These are phyloP conservation scores for Microbotryum intermedium DNA, from an alignment of 1,284 basidiomycete species.

Conservation along the genomic window DNA sequence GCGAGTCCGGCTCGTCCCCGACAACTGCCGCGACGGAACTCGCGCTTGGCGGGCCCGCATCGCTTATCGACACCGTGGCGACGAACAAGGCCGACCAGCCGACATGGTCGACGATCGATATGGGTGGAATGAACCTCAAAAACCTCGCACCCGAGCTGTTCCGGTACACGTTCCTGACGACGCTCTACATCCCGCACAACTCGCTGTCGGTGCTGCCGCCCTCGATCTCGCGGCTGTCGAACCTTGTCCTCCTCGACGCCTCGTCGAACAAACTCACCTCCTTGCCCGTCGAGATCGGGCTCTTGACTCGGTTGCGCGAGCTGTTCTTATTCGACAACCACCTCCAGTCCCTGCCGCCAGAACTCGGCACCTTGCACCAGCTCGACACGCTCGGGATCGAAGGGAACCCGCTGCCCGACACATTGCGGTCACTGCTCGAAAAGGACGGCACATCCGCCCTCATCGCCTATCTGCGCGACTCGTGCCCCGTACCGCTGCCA, in stretches of 20 bases:
- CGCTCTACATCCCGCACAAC: slow-evolving; percentile 97
- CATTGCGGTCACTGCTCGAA: slow-evolving; percentile 71
- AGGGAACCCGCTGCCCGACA: slow-evolving; percentile 81
- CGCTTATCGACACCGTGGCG: not conserved
- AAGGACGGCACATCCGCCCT: slow-evolving; percentile 86
- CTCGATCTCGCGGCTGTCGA: slow-evolving; percentile 72
- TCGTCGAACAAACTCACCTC: slow-evolving; percentile 76
- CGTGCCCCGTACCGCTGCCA: slow-evolving; percentile 67
- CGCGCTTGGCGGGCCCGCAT: not conserved
- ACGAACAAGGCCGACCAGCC: slow-evolving; percentile 35
- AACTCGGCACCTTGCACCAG: slow-evolving; percentile 85
- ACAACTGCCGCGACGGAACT: not conserved
- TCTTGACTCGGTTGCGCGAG: slow-evolving; percentile 83
- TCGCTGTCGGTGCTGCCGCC: slow-evolving; percentile 69
- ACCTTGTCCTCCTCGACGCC: slow-evolving; percentile 83
- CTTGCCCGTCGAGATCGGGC: slow-evolving; percentile 81
- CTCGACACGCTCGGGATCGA: slow-evolving; percentile 90
- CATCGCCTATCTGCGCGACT: slow-evolving; percentile 80
- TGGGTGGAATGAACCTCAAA: slow-evolving; percentile 91
- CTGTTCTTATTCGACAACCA: slow-evolving; percentile 94
- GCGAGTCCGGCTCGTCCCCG: slow-evolving; percentile 33
- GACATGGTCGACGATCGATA: slow-evolving; percentile 84
- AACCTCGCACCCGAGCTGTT: slow-evolving; percentile 73
- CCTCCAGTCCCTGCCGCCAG: slow-evolving; percentile 69
- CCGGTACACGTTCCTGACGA: slow-evolving; percentile 88